Percentiles rank a stretch among this genome's conserved stretches.
These are phyloP conservation scores for Leersia perrieri DNA, from an alignment of 176 grass and related monocot genomes.

Conservation along the genomic window DNA sequence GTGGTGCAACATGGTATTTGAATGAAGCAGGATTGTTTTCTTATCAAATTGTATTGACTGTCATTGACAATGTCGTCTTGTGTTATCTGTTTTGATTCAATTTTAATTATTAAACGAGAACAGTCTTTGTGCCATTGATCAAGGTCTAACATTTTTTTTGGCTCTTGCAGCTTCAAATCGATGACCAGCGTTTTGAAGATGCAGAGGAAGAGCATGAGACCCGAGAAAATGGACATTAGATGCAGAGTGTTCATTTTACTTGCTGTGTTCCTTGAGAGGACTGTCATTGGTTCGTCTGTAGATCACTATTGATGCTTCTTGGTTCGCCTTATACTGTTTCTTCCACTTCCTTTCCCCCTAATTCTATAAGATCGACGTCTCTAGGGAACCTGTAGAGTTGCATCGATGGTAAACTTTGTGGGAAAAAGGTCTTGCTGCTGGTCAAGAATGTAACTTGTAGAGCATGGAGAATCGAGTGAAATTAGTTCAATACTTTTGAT, in stretches of 20 bases:
- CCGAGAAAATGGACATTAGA: constrained; percentile 51
- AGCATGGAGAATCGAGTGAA: constrained; percentile 28
- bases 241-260: constrained; percentile 12
- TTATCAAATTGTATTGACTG: background rate
- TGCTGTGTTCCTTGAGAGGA: constrained; percentile 9
- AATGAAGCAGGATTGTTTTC: background rate
- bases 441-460: constrained; percentile 96
- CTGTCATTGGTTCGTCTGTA: constrained; percentile 23
- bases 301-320: constrained; percentile 40
- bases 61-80: background rate
- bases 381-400: constrained; percentile 23
- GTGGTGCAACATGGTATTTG: background rate
- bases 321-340: constrained; percentile 33
- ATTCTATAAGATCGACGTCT: constrained; percentile 40
- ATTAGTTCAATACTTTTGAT: constrained; percentile 37
- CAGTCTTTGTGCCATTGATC: background rate
- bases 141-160: background rate
- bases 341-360: background rate
- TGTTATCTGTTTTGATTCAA: background rate
- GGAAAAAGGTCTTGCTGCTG: constrained; percentile 95
- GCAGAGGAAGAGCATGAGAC: constrained; percentile 67
- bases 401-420: constrained; percentile 47
- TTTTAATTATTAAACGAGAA: background rate
- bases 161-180: constrained; percentile 71
- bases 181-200: constrained; percentile 84